These are phyloP conservation scores for Aspergillus nidulans DNA, from an alignment of 495 filamentous ascomycete species.

Conservation along the genomic window DNA sequence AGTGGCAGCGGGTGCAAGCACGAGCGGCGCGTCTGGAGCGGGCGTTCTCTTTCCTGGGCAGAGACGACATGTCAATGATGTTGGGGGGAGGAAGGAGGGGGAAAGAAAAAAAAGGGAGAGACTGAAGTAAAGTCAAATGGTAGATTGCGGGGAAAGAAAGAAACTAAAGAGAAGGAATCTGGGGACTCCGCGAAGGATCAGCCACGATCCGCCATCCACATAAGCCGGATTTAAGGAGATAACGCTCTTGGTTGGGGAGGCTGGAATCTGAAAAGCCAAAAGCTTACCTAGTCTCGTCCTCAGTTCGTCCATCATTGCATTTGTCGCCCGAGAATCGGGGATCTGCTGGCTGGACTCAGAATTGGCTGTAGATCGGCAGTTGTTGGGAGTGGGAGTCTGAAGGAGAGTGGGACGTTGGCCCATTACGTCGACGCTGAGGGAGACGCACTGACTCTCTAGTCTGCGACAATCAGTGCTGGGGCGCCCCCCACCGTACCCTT, in stretches of 20 bases:
- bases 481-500: background rate
- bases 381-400: background rate
- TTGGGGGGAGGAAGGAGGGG: too few species aligned
- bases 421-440: background rate
- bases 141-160: conserved; percentile 9
- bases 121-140: background rate
- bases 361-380: background rate
- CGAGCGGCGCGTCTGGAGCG: conserved; percentile 13
- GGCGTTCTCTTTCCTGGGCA: background rate
- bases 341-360: too few species aligned
- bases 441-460: background rate
- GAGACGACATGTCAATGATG: background rate
- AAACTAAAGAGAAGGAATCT: background rate
- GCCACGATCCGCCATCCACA: background rate
- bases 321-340: background rate
- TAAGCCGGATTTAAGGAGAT: background rate
- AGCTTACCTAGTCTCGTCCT: background rate
- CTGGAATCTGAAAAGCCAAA: background rate
- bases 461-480: background rate
- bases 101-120: background rate
- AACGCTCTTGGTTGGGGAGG: background rate
- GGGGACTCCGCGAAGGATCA: conserved; percentile 3
- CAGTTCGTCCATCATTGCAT: background rate
- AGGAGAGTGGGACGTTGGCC: background rate
- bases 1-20: conserved; percentile 15